Evolutionary conservation across 2,329 filamentous ascomycete genomes (phyloP), one percentile per base, ranked within the genome.

Genomic region (Arthrinium phaeospermum): DNA sequence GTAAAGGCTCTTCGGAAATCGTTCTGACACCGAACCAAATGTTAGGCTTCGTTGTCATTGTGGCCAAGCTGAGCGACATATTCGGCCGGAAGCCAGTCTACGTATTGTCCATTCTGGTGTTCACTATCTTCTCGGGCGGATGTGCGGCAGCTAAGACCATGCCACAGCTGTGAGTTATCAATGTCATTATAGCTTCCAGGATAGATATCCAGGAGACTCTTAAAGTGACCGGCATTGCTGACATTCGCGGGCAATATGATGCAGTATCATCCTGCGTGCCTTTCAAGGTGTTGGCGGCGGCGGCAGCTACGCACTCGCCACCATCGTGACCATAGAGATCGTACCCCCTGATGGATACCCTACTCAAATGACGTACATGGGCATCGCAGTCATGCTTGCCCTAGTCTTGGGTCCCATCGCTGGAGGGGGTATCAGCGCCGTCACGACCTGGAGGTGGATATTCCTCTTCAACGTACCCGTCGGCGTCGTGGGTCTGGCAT

Each of bases 231-330:
- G 10, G 46, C 6, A 47, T 47, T 7, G 44, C 44, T 16, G 14
- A 45, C 14, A 14, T 45, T 45, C 73, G 4, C 68, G 53, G 0
- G n/a, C 73, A 2, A 67, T 77, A 14, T 30, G 46, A 49, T 70
- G 74, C 68, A 75, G 75, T 45, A 71, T 73, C 3, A 68, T 78
- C 4, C 74, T 76, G 0, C 74, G 77, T 34, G 49, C 73, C 13
- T 78, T 75, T 64, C 73, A 77, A 53, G 47, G 77, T 1, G 74
- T 77, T 2, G 74, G 77, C 4, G 74, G 74, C 16, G 41, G 67
- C 0, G 75, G 74, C 13, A 71, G 75, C 8, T 71, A 76, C 2
- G 68, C 76, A 0, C 14, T 75, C 30, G 73, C 73, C 5, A 69
- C 73, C 5, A 74, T 70, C 0, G n/a, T 74, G 1, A 71, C 70